Percentiles rank a stretch among this genome's conserved stretches.
phyloP scores from a whole-genome alignment of 2,329 filamentous ascomycete genomes.

The Ceratocystis alfenasii region DNA sequence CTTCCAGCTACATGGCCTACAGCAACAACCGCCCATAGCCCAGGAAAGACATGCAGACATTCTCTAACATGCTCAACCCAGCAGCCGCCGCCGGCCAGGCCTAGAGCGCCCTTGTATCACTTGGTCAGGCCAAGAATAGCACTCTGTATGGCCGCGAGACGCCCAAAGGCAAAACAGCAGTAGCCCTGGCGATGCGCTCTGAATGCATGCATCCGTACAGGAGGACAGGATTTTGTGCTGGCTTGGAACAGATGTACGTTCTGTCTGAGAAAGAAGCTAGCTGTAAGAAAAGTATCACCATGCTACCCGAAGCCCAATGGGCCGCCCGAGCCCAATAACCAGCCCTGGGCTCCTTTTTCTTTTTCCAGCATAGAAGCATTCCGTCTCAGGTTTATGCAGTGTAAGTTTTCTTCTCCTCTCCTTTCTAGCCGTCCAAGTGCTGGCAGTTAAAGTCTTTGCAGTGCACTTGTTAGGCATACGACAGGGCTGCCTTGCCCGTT shows the following conservation, averaged over 20 bases:
- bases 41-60: too few relatives aligned
- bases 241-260: background rate
- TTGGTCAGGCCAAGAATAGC: background rate
- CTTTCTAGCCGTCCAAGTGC: background rate
- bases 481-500: conserved; percentile 10
- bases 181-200: conserved; percentile 2
- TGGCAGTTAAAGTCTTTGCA: background rate
- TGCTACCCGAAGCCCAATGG: background rate
- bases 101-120: background rate
- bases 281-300: background rate
- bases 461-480: background rate
- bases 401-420: background rate
- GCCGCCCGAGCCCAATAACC: background rate
- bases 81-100: background rate
- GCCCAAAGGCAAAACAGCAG: background rate
- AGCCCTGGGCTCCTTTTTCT: background rate
- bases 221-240: background rate
- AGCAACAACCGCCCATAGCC: background rate
- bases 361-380: background rate
- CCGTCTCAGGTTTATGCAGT: background rate
- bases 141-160: background rate
- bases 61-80: background rate
- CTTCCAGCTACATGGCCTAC: background rate
- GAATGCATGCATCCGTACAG: background rate
- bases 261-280: background rate